Evolutionary conservation across 495 filamentous ascomycete species (phyloP).

Genomic region (Cudoniella acicularis): DNA sequence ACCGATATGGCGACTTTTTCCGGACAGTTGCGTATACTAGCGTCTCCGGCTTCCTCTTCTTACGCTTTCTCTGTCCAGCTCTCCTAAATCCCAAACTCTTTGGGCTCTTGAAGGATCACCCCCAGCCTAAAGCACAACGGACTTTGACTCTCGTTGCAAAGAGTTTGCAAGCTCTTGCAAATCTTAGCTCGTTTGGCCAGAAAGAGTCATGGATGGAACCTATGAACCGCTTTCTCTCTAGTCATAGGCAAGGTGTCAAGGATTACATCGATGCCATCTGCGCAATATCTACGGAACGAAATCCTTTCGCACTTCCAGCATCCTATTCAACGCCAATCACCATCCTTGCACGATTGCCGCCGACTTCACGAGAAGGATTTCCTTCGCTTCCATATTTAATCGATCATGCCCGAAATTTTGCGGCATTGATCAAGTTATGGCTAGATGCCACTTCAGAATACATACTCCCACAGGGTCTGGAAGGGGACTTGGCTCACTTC

Average conservation of each 20-base stretch:
- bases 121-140: slow-evolving; percentile 79
- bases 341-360: slow-evolving; percentile 80
- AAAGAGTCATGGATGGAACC: slow-evolving; percentile 99
- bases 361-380: slow-evolving; percentile 85
- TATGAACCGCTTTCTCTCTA: slow-evolving; percentile 77
- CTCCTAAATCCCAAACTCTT: slow-evolving; percentile 97
- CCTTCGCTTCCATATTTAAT: slow-evolving; percentile 92
- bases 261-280: slow-evolving; percentile 85
- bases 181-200: slow-evolving; percentile 87
- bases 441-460: slow-evolving; percentile 50
- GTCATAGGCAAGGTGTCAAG: slow-evolving; percentile 72
- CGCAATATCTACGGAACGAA: slow-evolving; percentile 68
- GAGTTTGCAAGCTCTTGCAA: slow-evolving; percentile 90
- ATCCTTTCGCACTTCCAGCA: slow-evolving; percentile 63
- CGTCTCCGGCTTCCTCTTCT: slow-evolving; percentile 93
- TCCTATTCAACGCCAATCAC: slow-evolving; percentile 91
- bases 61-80: slow-evolving; percentile 94
- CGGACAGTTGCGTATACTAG: slow-evolving; percentile 92
- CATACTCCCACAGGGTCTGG: slow-evolving; percentile 43
- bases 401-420: slow-evolving; percentile 84
- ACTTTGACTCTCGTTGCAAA: slow-evolving; percentile 94
- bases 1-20: slow-evolving; percentile 93
- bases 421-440: slow-evolving; percentile 87
- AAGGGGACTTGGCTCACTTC: slow-evolving; percentile 66
- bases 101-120: slow-evolving; percentile 82